These are phyloP conservation scores for thale cress (Arabidopsis thaliana) DNA, from an alignment of 345 rosid species.

Conservation along the genomic window TAIR10.1 NC_003074.8:8214501-8215000, in stretches of 20 bases:
- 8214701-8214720: slow-evolving; percentile 75
- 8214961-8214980: slow-evolving; percentile 81
- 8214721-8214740: slow-evolving; percentile 85
- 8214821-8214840: neutral
- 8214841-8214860: slow-evolving; percentile 47
- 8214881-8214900: slow-evolving; percentile 85
- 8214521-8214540: neutral
- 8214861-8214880: slow-evolving; percentile 88
- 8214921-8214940: slow-evolving; percentile 82
- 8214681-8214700: slow-evolving; percentile 58
- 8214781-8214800: slow-evolving; percentile 18
- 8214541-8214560: slow-evolving; percentile 36
- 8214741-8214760: slow-evolving; percentile 59
- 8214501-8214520: neutral
- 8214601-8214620: slow-evolving; percentile 34
- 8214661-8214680: slow-evolving; percentile 51
- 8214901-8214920: slow-evolving; percentile 88
- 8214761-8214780: neutral
- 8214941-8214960: slow-evolving; percentile 80
- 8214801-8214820: neutral
- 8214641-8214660: slow-evolving; percentile 42
- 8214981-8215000: neutral
- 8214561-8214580: slow-evolving; percentile 43
- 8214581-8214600: slow-evolving; percentile 42
- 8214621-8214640: slow-evolving; percentile 45